Conservation (phyloP, 352 stramenopile genomes). For the Globisporangium irregulare region DNA sequence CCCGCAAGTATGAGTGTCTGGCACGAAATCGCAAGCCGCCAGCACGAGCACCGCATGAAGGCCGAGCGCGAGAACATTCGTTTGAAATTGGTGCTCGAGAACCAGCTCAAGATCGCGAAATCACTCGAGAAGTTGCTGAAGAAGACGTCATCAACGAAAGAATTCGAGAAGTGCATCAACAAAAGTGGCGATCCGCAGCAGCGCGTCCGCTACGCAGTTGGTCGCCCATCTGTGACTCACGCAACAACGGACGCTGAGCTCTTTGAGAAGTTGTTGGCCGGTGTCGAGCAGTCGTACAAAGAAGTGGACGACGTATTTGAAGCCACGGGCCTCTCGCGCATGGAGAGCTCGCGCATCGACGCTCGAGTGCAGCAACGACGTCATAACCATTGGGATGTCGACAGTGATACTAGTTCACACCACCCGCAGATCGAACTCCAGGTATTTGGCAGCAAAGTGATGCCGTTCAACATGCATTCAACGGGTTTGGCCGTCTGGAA, state of each 20-base stretch:
- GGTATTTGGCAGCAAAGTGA: constrained; percentile 45
- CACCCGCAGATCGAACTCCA: constrained; percentile 27
- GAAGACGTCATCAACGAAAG: background rate
- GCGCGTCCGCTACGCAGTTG: background rate
- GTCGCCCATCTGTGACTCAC: background rate
- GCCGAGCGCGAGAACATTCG: constrained; percentile 54
- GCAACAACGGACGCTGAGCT: constrained; percentile 18
- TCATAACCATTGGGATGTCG: background rate
- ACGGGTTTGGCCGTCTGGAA: constrained; percentile 41
- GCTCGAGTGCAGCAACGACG: constrained; percentile 29
- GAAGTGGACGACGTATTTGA: constrained; percentile 30
- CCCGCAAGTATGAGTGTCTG: constrained; percentile 6
- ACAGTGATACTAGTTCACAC: background rate
- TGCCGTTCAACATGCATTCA: constrained; percentile 44
- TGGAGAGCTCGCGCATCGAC: constrained; percentile 32
- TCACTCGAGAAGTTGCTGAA: constrained; percentile 3
- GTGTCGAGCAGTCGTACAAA: constrained; percentile 26
- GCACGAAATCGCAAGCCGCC: constrained; percentile 18
- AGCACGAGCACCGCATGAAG: constrained; percentile 34
- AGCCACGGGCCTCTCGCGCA: constrained; percentile 37
- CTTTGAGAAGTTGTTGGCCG: constrained; percentile 25
- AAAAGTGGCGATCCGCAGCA: background rate
- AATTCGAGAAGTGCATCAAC: background rate
- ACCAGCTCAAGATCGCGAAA: constrained; percentile 27
- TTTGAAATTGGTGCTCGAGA: background rate